Conservation (phyloP, 2,329 filamentous ascomycete species). For the Tolypocladium guangdongense region DNA sequence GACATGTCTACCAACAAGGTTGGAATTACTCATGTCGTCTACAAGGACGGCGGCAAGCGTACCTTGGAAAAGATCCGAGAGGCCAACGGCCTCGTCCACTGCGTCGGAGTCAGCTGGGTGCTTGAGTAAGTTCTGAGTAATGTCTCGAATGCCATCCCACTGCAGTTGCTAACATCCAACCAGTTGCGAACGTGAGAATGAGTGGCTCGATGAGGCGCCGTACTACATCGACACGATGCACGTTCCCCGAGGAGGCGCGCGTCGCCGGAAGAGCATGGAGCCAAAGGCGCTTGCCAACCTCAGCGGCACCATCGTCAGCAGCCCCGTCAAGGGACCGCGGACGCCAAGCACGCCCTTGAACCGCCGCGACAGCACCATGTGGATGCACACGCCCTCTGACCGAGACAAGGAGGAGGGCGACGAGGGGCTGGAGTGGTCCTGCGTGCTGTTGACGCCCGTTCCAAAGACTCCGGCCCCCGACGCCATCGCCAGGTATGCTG, state of each 20-base stretch:
- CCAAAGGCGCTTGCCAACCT: constrained; percentile 58
- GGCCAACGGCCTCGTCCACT: constrained; percentile 64
- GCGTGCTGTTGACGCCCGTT: constrained; percentile 40
- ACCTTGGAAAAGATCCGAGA: constrained; percentile 73
- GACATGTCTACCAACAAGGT: constrained; percentile 39
- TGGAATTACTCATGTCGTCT: constrained; percentile 80
- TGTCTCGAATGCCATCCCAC: neutral
- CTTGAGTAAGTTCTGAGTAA: constrained; percentile 55
- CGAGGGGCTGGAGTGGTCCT: constrained; percentile 29
- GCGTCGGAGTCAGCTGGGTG: constrained; percentile 81
- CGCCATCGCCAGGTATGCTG: constrained; percentile 39
- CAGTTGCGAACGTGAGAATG: constrained; percentile 65
- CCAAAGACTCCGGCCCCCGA: constrained; percentile 50
- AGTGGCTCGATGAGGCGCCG: constrained; percentile 62
- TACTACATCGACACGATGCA: constrained; percentile 59
- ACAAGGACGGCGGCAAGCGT: constrained; percentile 72
- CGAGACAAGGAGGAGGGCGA: constrained; percentile 24
- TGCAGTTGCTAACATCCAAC: neutral
- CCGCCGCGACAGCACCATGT: constrained; percentile 42
- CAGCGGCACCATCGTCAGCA: constrained; percentile 50
- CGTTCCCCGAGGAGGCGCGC: constrained; percentile 57
- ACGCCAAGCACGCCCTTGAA: constrained; percentile 37
- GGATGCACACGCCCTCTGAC: constrained; percentile 44
- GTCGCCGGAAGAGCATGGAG: constrained; percentile 73
- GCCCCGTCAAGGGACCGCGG: constrained; percentile 25